Evolutionary conservation across 1,284 basidiomycete genomes (phyloP).

Genomic region (Meira nashicola): DNA sequence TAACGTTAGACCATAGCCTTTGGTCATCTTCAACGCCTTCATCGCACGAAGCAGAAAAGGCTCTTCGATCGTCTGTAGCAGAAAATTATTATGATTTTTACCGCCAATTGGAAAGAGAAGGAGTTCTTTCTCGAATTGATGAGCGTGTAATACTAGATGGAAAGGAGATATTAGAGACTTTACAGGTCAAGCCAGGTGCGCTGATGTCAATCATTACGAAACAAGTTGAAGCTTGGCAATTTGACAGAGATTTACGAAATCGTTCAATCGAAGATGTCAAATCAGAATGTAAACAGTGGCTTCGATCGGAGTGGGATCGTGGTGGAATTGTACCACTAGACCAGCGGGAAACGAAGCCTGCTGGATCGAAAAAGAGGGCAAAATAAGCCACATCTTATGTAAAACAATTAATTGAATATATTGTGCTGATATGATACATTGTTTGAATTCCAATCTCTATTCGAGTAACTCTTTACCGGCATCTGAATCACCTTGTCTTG

Average conservation of each 20-base stretch:
- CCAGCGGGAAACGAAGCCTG: slow-evolving; percentile 16
- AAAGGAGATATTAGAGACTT: slow-evolving; percentile 24
- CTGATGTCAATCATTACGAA: slow-evolving; percentile 36
- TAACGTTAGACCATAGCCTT: not conserved
- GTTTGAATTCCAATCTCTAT: not conserved
- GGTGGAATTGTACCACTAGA: slow-evolving; percentile 36
- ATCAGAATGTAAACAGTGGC: slow-evolving; percentile 23
- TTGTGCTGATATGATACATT: not conserved
- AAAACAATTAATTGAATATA: slow-evolving; percentile 4
- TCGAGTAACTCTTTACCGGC: not conserved
- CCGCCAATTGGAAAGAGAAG: not conserved
- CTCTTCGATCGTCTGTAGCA: not conserved
- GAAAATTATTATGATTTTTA: slow-evolving; percentile 1
- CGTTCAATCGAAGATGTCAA: not conserved
- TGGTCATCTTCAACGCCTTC: not conserved
- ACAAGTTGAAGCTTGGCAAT: slow-evolving; percentile 41
- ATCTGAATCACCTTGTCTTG: slow-evolving; percentile 8
- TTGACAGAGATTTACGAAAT: slow-evolving; percentile 13
- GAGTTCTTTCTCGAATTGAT: not conserved
- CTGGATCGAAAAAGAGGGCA: slow-evolving; percentile 6
- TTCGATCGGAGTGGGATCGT: slow-evolving; percentile 32
- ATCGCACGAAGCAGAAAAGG: not conserved
- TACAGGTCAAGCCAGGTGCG: slow-evolving; percentile 24
- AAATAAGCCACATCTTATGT: slow-evolving; percentile 12
- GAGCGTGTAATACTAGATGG: slow-evolving; percentile 19